Evolutionary conservation across 257 asterid genomes (phyloP).

Genomic region (Lithospermum erythrorhizon): DNA sequence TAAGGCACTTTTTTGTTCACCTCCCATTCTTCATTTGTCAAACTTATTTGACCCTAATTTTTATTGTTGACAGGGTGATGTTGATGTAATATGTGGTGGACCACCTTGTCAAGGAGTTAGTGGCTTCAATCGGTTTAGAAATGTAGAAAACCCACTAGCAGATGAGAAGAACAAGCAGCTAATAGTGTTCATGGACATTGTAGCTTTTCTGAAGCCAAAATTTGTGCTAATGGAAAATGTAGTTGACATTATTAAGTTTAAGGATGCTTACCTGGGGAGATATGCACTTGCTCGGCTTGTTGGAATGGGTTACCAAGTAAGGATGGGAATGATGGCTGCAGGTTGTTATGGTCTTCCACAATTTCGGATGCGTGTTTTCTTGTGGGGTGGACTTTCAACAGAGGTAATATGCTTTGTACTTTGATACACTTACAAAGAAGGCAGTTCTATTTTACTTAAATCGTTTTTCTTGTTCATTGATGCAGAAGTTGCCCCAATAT

Average conservation of each 20-base stretch:
- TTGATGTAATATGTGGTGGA: conserved; percentile 45
- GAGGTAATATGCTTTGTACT: conserved; percentile 17
- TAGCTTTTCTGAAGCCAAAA: conserved; percentile 27
- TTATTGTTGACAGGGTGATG: conserved; percentile 23
- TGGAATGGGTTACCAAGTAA: conserved; percentile 32
- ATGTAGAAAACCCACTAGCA: conserved; percentile 22
- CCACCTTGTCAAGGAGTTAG: conserved; percentile 56
- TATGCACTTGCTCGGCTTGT: conserved; percentile 36
- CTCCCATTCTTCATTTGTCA: neutral
- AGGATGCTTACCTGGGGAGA: conserved; percentile 17
- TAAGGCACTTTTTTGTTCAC: neutral
- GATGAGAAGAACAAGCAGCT: conserved; percentile 37
- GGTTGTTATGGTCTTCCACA: conserved; percentile 50
- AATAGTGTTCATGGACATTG: conserved; percentile 29
- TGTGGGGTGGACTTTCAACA: conserved; percentile 31
- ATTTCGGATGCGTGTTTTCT: conserved; percentile 41
- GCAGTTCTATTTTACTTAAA: too few species aligned
- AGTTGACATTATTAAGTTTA: conserved; percentile 30
- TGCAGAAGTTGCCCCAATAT: conserved; percentile 35
- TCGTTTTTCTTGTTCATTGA: neutral
- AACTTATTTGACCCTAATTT: neutral
- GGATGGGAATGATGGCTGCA: conserved; percentile 41
- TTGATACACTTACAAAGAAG: neutral
- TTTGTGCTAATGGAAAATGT: conserved; percentile 41
- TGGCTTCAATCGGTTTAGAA: conserved; percentile 36